These are phyloP conservation scores for Penicillium bovifimosum DNA, from an alignment of 495 filamentous ascomycete genomes.

Conservation along the genomic window DNA sequence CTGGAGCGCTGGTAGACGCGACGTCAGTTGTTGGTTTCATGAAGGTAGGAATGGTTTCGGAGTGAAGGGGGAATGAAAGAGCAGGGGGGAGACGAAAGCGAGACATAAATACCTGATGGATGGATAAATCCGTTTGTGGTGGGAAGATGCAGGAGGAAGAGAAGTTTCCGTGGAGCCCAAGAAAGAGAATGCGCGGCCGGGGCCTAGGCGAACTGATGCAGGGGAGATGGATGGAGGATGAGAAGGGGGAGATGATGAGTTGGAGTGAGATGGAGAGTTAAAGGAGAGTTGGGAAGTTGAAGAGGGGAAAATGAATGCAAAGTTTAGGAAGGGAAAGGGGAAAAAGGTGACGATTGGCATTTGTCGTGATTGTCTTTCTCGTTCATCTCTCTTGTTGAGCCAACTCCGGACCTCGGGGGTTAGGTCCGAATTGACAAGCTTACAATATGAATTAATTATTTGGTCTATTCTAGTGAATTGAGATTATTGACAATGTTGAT, in stretches of 20 bases:
- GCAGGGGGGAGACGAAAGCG: conserved; percentile 3
- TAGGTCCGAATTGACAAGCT: conserved; percentile 2
- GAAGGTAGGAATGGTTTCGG: conserved; percentile 5
- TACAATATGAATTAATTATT: background rate
- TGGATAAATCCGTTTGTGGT: conserved; percentile 29
- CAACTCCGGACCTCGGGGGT: conserved; percentile 2
- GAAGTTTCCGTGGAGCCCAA: conserved; percentile 26
- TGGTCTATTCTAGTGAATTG: background rate
- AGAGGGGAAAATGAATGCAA: background rate
- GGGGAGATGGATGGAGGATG: conserved; percentile 12
- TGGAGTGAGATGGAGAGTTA: background rate
- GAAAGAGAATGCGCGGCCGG: conserved; percentile 31
- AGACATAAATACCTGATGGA: conserved; percentile 21
- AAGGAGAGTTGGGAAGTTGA: background rate
- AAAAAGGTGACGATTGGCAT: background rate
- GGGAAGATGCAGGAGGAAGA: conserved; percentile 26
- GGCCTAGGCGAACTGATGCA: conserved; percentile 24
- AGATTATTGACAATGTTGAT: background rate
- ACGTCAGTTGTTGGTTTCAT: conserved; percentile 19
- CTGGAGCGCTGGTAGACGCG: conserved; percentile 24
- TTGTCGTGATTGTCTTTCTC: background rate
- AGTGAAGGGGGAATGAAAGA: conserved; percentile 7
- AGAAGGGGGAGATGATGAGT: background rate
- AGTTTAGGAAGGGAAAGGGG: conserved; percentile 2
- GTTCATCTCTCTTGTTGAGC: background rate